Percentiles rank a stretch among this genome's conserved stretches.
Evolutionary conservation across 768 basidiomycete species (phyloP).

Genomic region (Suillus subalutaceus): DNA sequence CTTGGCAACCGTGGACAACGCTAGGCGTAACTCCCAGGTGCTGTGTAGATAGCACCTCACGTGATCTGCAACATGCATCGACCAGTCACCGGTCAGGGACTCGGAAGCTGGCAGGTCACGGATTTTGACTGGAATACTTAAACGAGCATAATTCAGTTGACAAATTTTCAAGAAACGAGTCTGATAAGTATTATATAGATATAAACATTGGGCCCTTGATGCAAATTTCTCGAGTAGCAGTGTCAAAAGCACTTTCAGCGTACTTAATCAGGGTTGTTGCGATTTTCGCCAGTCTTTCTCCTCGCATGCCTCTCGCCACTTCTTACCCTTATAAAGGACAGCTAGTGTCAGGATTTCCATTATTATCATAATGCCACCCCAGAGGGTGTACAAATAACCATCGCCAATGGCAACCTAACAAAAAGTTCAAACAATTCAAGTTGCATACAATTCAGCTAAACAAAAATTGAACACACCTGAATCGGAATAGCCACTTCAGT

Average conservation of each 20-base stretch:
- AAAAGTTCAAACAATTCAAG: constrained; percentile 19
- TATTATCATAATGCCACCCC: constrained; percentile 52
- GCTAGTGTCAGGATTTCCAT: constrained; percentile 55
- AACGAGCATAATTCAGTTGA: not conserved
- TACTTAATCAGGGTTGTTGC: not conserved
- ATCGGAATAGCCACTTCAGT: constrained; percentile 75
- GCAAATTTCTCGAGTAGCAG: not conserved
- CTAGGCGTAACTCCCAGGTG: not conserved
- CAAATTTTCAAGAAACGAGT: not conserved
- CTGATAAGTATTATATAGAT: not conserved
- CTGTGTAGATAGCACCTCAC: not conserved
- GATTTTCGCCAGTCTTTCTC: constrained; percentile 33
- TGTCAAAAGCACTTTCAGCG: not conserved
- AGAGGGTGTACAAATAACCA: constrained; percentile 41
- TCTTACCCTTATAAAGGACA: constrained; percentile 55
- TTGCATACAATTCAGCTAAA: not conserved
- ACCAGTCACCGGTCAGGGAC: not conserved
- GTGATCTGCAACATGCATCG: not conserved
- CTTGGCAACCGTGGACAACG: not conserved
- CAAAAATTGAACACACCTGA: constrained; percentile 34
- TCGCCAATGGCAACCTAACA: constrained; percentile 10
- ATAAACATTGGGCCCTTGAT: not conserved
- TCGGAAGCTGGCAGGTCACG: not conserved
- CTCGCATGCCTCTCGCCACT: constrained; percentile 57
- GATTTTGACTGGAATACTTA: not conserved